Evolutionary conservation across 1,284 basidiomycete species (phyloP), one percentile per base, ranked within the genome.

Genomic region (Cryptococcus neoformans): DNA sequence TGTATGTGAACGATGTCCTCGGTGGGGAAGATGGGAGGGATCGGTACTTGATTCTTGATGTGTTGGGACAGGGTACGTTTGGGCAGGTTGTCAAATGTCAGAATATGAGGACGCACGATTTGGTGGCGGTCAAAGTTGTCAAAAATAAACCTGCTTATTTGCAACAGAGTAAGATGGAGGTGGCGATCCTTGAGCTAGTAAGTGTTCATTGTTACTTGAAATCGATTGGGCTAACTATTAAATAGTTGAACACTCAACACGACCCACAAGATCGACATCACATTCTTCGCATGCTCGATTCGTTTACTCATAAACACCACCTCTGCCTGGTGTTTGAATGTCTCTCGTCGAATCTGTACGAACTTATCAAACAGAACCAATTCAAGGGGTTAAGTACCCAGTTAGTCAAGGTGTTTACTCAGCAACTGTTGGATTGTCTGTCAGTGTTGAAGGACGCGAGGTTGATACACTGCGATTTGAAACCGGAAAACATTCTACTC

Each of bases 131-230:
- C 62, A 99, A 99, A 78, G 96, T 99, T 14, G 93, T 99, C 70
- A 99, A 99, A 82, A 99, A 99, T 79, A 99, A 99, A 78, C 95
- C 95, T 2, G 95, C 95, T 0, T 99, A 99, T 80, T 94, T 97
- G 78, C 96, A 98, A 74, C 95, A 99, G 80, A 92, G 89, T 79
- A 98, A 97, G 90, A 99, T 99, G 95, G 96, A 99, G 78, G 96
- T 99, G 28, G 97, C 94, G 0, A 98, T 99, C 63, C 81, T 99
- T 50, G 92, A 98, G 73, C 81, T 97, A 79, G 92, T 93, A 57
- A 63, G 89, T 82, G 45, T 52, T 7, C 17, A 8, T 38, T 44
- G 36, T 35, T 36, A 10, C 12, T 39, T 46, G 16, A 16, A 14
- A 28, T 28, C 28, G 28, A 28, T 28, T 28, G 4, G 47, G 44